Base-by-base conservation (phyloP, 192 early-diverging fungal genomes). In the Podila epigama region DNA sequence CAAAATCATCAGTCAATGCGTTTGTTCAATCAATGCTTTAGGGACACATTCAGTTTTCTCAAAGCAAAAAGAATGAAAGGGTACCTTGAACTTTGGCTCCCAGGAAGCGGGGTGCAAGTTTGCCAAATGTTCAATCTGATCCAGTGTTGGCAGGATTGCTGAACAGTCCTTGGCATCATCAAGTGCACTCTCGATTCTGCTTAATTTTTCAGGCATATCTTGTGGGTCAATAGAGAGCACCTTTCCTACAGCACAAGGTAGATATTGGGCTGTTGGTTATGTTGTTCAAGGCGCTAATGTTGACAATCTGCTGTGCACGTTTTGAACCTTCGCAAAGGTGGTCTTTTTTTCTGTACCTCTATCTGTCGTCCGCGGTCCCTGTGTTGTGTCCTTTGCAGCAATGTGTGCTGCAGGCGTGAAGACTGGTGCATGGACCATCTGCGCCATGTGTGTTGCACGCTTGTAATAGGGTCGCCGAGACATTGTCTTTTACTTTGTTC, bases 41-140 rank as follows among this genome's bases (percentile, higher is more conserved):
- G 25, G 52, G 52, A 28, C 29, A 11, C 18, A 4, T 53, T 29
- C 11, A n/a, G n/a, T n/a, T n/a, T n/a, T n/a, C n/a, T n/a, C 6
- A 28, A 28, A 27, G 15, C 13, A 12, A 29, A 53, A 53, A 53
- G 12, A 32, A 54, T 20, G 27, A 5, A 54, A 32, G 25, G 52
- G 10, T 68, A 77, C 73, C 50, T 58, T 58, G 57, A 77, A 77
- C 33, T 35, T 51, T 53, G 73, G 54, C 31, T 60, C n/a, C 73
- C 73, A 77, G 44, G 66, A 60, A 3, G 31, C 13, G 15, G 54
- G 59, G 50, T 77, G 66, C 27, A 68, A 61, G 33, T 50, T 57
- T 22, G 73, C 60, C 29, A 77, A 54, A 13, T 11, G 10, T 5
- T 41, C 13, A 18, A 77, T 59, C 25, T 58, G 61, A 42, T 77